Evolutionary conservation across 2,329 filamentous ascomycete species (phyloP), one percentile per base, ranked within the genome.

Genomic region (Colletotrichum zoysiae): DNA sequence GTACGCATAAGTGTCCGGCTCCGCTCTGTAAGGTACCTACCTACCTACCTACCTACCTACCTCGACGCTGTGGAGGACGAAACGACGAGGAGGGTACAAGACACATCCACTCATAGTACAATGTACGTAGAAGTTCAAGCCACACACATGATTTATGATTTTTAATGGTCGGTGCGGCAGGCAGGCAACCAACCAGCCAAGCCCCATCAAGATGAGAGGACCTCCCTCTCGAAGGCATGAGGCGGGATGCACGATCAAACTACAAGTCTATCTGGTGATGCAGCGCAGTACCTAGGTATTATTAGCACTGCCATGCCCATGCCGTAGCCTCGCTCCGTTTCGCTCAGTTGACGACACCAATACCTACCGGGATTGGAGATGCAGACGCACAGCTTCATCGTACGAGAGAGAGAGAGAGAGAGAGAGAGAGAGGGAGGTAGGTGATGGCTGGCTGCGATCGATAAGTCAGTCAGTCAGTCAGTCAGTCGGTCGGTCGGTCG

Each of bases 181-280:
- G 44, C 42, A 20, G 16, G 40, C 4, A 23, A 5, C 20, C 8
- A 23, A 8, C 35, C 35, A 48, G 23, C 46, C 20, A 2, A 46
- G 7, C 44, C 44, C n/a, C 9, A 16, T 14, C 48, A 14, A 7
- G 23, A n/a, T 3, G 16, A 5, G 30, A 30, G 30, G 30, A 30
- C 26, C 26, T 26, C 26, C 26, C 26, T 26, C 26, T 26, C 26
- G 26, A 16, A 23, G 3, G 16, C 30, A 38, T 20, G 33, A 38
- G 30, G 33, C 33, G 35, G 33, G 5, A 53, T 18, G 50, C 16
- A 9, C 50, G 26, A 20, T 33, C 50, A 30, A 18, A 33, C 26
- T 53, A 30, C 26, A 18, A 9, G 20, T 48, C 44, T 46, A 44
- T 38, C 59, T 50, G 30, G 44, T 62, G 59, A 62, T 62, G n/a